Evolutionary conservation across 768 basidiomycete genomes (phyloP), one percentile per base, ranked within the genome.

Genomic region (Lactarius akahatsu): DNA sequence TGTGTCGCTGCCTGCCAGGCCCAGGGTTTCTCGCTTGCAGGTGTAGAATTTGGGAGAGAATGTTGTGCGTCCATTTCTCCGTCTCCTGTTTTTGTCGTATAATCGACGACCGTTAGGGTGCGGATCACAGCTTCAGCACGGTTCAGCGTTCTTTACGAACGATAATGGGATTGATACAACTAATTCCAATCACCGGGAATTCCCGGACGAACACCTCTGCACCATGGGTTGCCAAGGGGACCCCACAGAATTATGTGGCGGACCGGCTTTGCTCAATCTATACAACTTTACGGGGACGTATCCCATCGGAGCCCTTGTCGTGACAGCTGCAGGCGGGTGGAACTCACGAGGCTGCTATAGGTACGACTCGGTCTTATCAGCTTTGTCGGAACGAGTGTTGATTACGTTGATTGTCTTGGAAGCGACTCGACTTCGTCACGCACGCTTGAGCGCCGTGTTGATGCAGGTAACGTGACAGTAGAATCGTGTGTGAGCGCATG

Each of bases 401-500:
- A 30, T 34, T n/a, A 36, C 23, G 15, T 1, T 58, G 23, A 30
- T 34, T n/a, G 43, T 2, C 36, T 38, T 11, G 4, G 36, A 50
- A 59, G 66, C 32, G 52, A 67, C 32, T 38, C 32, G 23, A 30
- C 30, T 8, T 28, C 34, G 36, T 28, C 50, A 18, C 63, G 32
- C 58, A 65, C 58, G 40, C 52, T 57, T 23, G 52, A 47, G 28
- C 63, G 41, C 32, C 54, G 36, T 47, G 41, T 67, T 15, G 32
- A 65, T n/a, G 41, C 10, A 20, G 34, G 58, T 9, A 65, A 54
- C 9, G 57, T 63, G 43, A 65, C 63, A 3, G 58, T 67, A 16
- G 62, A 65, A 54, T 45, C 41, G 16, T 55, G 62, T 30, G 52
- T 55, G 16, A 9, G 20, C 7, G 40, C 45, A 45, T 63, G 57